Conservation (phyloP, 371 early-diverging fungal species). For the Saksenaea oblongispora region DNA sequence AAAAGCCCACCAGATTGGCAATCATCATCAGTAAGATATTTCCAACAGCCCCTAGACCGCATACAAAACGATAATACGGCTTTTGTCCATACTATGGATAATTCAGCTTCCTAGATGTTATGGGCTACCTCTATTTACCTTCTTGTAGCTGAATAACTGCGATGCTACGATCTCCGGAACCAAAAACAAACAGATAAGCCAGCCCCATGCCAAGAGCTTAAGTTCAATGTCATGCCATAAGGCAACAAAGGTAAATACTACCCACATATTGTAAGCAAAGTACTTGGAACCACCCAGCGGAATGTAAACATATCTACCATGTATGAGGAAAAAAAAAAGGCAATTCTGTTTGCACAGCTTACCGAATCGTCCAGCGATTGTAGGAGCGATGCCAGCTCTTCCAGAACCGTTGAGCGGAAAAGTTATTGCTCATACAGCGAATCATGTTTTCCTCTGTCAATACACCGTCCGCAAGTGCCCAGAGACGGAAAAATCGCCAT, state of each 20-base stretch:
- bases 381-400: slow-evolving; percentile 91
- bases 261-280: slow-evolving; percentile 71
- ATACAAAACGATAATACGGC: slow-evolving; percentile 77
- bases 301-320: slow-evolving; percentile 78
- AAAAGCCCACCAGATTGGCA: slow-evolving; percentile 95
- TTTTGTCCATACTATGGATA: slow-evolving; percentile 54
- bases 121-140: slow-evolving; percentile 44
- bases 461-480: slow-evolving; percentile 88
- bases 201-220: slow-evolving; percentile 87
- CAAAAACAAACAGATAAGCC: slow-evolving; percentile 88
- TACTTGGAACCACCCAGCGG: slow-evolving; percentile 84
- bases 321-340: slow-evolving; percentile 2
- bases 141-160: slow-evolving; percentile 56
- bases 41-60: slow-evolving; percentile 79
- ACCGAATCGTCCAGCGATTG: slow-evolving; percentile 87
- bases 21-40: slow-evolving; percentile 94
- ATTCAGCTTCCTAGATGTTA: not conserved
- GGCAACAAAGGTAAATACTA: slow-evolving; percentile 93
- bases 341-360: not conserved
- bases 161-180: slow-evolving; percentile 81
- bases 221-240: slow-evolving; percentile 93
- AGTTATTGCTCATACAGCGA: slow-evolving; percentile 92
- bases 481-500: slow-evolving; percentile 93
- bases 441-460: slow-evolving; percentile 90
- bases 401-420: slow-evolving; percentile 91